Percentiles rank a stretch among this genome's conserved stretches.
Conservation (phyloP, 495 filamentous ascomycete species). For the Penicillium odoratum region DNA sequence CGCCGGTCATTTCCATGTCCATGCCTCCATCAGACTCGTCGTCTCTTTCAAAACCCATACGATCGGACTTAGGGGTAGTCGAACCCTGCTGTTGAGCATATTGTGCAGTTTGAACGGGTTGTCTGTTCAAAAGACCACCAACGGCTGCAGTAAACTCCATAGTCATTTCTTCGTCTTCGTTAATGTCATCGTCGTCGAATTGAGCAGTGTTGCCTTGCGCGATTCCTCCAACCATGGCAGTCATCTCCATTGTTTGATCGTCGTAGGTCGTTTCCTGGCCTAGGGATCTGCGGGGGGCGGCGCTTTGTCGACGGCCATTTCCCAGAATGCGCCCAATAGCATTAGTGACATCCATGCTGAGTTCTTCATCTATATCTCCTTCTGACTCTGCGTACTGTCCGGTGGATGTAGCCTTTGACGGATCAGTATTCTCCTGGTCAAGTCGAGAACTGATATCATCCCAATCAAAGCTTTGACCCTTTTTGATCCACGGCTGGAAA, state of each 20-base stretch:
- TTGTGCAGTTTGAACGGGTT: constrained; percentile 21
- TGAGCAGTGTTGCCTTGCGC: constrained; percentile 34
- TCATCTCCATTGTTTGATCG: constrained; percentile 79
- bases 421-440: constrained; percentile 64
- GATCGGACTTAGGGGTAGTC: constrained; percentile 27
- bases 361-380: constrained; percentile 56
- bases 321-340: constrained; percentile 79
- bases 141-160: constrained; percentile 81
- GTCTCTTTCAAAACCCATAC: constrained; percentile 35
- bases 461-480: constrained; percentile 49
- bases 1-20: constrained; percentile 74
- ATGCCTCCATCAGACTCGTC: constrained; percentile 44
- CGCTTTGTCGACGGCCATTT: constrained; percentile 38
- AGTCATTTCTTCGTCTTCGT: constrained; percentile 72
- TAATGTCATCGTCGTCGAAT: constrained; percentile 41
- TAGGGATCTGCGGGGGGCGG: constrained; percentile 37
- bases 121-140: constrained; percentile 59
- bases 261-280: constrained; percentile 45
- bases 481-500: constrained; percentile 67
- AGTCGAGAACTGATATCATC: constrained; percentile 50
- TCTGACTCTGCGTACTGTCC: constrained; percentile 17
- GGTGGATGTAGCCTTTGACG: constrained; percentile 37
- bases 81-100: constrained; percentile 26
- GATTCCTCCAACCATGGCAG: constrained; percentile 70
- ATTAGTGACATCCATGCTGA: constrained; percentile 84